Evolutionary conservation across 1,284 basidiomycete species (phyloP).

Genomic region (Peniophora sp.): DNA sequence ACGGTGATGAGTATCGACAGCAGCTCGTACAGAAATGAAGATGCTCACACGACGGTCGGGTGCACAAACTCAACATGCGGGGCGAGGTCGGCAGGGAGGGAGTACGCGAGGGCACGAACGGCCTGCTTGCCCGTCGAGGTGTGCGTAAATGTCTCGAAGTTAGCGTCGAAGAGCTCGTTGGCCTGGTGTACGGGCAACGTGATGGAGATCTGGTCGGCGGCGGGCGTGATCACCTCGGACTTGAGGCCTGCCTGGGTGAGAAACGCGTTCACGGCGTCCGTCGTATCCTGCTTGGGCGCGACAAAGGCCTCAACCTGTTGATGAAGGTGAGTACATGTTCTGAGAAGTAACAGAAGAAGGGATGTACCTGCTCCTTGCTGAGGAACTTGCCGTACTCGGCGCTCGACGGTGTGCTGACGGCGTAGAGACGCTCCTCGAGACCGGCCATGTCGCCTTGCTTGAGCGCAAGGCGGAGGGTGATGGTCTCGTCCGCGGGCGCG

Average conservation of each 20-base stretch:
- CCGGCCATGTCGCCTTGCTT: constrained; percentile 24
- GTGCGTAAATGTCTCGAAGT: constrained; percentile 25
- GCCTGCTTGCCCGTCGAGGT: constrained; percentile 15
- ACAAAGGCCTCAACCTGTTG: constrained; percentile 25
- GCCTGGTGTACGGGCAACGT: constrained; percentile 17
- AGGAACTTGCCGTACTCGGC: constrained; percentile 19
- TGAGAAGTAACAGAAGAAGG: not conserved
- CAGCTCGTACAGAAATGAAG: too few species aligned
- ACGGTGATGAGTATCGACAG: too few species aligned
- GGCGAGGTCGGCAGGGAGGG: constrained; percentile 22
- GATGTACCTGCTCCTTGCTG: constrained; percentile 16
- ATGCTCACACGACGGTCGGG: constrained; percentile 21
- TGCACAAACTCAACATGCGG: constrained; percentile 25
- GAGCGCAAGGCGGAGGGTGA: constrained; percentile 27
- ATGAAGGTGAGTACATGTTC: not conserved
- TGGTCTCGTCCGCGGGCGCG: constrained; percentile 17
- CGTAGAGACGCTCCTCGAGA: constrained; percentile 25
- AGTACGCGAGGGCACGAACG: constrained; percentile 26
- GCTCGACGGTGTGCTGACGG: constrained; percentile 18
- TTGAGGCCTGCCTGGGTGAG: constrained; percentile 20
- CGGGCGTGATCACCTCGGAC: constrained; percentile 13
- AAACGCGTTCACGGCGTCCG: constrained; percentile 22
- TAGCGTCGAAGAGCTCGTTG: constrained; percentile 20
- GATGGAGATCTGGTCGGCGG: not conserved
- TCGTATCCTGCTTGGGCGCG: constrained; percentile 21